These are phyloP conservation scores for Cladosporium phlei DNA, from an alignment of 2,329 filamentous ascomycete species.

Conservation along the genomic window DNA sequence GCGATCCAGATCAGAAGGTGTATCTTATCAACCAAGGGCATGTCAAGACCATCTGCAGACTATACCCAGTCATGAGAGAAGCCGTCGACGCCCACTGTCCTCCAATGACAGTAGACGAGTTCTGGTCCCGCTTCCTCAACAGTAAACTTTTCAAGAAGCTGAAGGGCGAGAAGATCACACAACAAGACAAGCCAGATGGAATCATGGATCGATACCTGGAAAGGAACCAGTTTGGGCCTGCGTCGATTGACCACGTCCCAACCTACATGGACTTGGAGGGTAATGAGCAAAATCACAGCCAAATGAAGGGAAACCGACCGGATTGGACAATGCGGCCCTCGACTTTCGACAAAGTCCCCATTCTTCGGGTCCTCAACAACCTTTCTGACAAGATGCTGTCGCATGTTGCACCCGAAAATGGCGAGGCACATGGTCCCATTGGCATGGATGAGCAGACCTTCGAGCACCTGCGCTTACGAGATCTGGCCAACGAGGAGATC, in stretches of 20 bases:
- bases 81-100: conserved; percentile 87
- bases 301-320: conserved; percentile 78
- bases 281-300: conserved; percentile 92
- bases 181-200: conserved; percentile 69
- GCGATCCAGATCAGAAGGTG: conserved; percentile 65
- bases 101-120: conserved; percentile 65
- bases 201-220: conserved; percentile 83
- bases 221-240: conserved; percentile 51
- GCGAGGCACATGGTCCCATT: conserved; percentile 59
- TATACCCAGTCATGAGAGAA: conserved; percentile 83
- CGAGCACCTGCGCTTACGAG: conserved; percentile 69
- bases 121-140: conserved; percentile 93
- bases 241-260: conserved; percentile 63
- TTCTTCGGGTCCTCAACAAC: conserved; percentile 82
- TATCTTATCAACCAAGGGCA: conserved; percentile 87
- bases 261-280: conserved; percentile 88
- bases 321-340: conserved; percentile 84
- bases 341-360: conserved; percentile 71
- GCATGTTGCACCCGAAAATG: conserved; percentile 74
- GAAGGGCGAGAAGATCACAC: conserved; percentile 79
- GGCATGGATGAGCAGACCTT: conserved; percentile 70
- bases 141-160: conserved; percentile 86
- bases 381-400: conserved; percentile 92
- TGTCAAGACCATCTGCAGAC: conserved; percentile 85
- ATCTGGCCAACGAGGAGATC: conserved; percentile 69